Evolutionary conservation across 106 monocot species (phyloP).

Genomic region (Apostasia ramifera): DNA sequence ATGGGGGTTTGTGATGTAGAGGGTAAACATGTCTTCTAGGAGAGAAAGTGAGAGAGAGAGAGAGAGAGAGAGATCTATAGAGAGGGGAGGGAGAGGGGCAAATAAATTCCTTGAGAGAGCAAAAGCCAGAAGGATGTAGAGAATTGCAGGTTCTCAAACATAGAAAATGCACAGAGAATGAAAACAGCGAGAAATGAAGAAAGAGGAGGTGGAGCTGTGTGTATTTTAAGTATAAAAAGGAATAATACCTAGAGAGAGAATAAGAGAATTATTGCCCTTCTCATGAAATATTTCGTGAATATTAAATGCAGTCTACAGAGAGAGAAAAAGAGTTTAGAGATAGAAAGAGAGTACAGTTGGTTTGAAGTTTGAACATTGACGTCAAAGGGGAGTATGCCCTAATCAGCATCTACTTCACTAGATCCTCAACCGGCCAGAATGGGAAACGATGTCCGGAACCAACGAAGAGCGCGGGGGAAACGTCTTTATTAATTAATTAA

Average conservation of each 20-base stretch:
- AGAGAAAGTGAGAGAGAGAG: not conserved
- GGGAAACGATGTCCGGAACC: no score
- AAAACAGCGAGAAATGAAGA: not conserved
- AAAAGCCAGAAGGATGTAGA: not conserved
- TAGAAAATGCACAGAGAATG: constrained; percentile 6
- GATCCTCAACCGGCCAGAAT: no score
- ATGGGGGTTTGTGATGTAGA: not conserved
- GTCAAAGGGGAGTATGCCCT: no score
- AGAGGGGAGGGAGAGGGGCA: not conserved
- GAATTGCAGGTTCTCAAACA: not conserved
- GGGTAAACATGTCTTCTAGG: not conserved
- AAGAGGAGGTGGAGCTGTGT: not conserved
- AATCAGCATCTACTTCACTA: no score
- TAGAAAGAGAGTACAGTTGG: not conserved
- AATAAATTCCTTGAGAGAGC: not conserved
- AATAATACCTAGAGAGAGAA: constrained; percentile 19
- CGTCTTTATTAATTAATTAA: no score
- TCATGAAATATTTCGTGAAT: constrained; percentile 8
- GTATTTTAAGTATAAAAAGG: constrained; percentile 15
- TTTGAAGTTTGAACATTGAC: no score
- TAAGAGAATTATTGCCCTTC: constrained; percentile 15
- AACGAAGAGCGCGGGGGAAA: no score
- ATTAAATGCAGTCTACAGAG: not conserved
- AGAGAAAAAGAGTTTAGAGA: constrained; percentile 3
- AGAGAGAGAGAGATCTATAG: not conserved